Conservation (phyloP, 768 basidiomycete genomes). For the Pleurotus salmoneostramineus region DNA sequence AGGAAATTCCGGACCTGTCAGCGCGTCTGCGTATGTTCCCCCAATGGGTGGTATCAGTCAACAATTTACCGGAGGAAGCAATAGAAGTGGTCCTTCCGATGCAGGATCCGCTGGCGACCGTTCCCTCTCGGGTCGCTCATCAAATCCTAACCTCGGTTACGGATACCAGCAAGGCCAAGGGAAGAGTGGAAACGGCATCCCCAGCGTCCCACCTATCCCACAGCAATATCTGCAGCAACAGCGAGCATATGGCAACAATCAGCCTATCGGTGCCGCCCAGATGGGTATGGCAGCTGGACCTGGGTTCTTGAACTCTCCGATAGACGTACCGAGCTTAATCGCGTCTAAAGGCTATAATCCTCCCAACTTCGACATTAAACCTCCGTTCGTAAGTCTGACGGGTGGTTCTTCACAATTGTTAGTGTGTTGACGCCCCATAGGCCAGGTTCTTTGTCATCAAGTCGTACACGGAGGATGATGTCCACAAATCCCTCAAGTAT, state of each 20-base stretch:
- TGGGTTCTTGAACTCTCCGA: slow-evolving; percentile 57
- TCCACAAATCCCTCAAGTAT: slow-evolving; percentile 96
- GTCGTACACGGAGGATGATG: slow-evolving; percentile 98
- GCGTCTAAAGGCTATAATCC: slow-evolving; percentile 92
- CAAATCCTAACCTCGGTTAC: slow-evolving; percentile 69
- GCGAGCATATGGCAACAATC: slow-evolving; percentile 1
- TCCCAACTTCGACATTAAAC: slow-evolving; percentile 74
- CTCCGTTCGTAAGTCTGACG: slow-evolving; percentile 57
- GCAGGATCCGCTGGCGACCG: slow-evolving; percentile 38
- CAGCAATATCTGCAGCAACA: slow-evolving; percentile 64
- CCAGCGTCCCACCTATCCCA: slow-evolving; percentile 72
- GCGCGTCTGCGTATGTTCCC: slow-evolving; percentile 40
- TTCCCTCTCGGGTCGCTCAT: slow-evolving; percentile 48
- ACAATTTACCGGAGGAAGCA: slow-evolving; percentile 29
- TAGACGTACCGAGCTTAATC: slow-evolving; percentile 85
- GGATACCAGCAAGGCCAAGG: slow-evolving; percentile 50
- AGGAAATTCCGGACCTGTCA: slow-evolving; percentile 41
- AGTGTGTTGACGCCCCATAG: slow-evolving; percentile 27
- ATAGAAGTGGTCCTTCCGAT: slow-evolving; percentile 11
- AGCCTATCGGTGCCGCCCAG: slow-evolving; percentile 41
- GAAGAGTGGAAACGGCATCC: slow-evolving; percentile 34
- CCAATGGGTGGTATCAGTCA: slow-evolving; percentile 20
- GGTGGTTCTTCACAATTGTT: background rate
- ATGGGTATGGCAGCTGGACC: slow-evolving; percentile 35
- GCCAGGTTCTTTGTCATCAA: slow-evolving; percentile 98